phyloP scores from a whole-genome alignment of 1,284 basidiomycete genomes.

The Ceratobasidium sp. region DNA sequence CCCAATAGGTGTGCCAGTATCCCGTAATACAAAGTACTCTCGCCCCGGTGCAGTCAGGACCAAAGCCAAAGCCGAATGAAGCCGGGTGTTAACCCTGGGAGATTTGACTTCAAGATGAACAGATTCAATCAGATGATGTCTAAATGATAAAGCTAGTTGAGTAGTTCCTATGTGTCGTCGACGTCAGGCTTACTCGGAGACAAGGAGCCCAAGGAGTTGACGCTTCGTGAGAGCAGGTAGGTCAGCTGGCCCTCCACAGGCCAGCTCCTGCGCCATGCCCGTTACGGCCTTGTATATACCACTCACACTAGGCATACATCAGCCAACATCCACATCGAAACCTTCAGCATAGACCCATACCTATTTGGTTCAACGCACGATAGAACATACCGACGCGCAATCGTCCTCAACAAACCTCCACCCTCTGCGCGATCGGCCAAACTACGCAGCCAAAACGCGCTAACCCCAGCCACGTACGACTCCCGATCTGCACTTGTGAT shows the following conservation, averaged over 20 bases:
- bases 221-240: background rate
- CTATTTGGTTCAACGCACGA: constrained; percentile 36
- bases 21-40: constrained; percentile 32
- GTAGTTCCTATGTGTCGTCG: background rate
- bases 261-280: constrained; percentile 16
- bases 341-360: background rate
- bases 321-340: background rate
- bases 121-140: constrained; percentile 30
- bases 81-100: background rate
- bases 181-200: constrained; percentile 23
- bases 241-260: background rate
- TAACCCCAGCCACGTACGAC: constrained; percentile 21
- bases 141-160: constrained; percentile 2
- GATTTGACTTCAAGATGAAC: constrained; percentile 2
- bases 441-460: constrained; percentile 28
- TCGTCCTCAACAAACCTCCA: background rate
- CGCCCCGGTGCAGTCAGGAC: constrained; percentile 17
- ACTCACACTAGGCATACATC: constrained; percentile 12
- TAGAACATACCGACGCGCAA: constrained; percentile 20
- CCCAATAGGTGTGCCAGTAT: constrained; percentile 23
- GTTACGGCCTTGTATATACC: constrained; percentile 8
- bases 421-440: background rate
- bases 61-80: constrained; percentile 30
- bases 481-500: constrained; percentile 25
- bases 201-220: constrained; percentile 3